A percentile compares a stretch with the other conserved stretches of the same genome.
phyloP scores from a whole-genome alignment of 2,329 filamentous ascomycete species.

The Aspergillus japonicus region DNA sequence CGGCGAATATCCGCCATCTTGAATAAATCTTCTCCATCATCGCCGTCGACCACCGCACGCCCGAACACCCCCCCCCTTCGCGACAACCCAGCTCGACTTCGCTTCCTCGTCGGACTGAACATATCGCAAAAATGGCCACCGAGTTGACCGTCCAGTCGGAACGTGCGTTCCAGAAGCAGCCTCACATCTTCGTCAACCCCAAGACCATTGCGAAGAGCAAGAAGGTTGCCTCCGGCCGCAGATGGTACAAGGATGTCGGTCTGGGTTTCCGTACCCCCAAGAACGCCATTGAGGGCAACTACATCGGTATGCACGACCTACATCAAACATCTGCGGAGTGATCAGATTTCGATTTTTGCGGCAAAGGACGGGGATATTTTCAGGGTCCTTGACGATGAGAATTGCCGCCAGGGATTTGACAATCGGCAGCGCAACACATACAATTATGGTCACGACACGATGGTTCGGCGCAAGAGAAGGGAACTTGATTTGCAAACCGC shows the following conservation, averaged over 20 bases:
- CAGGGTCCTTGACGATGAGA: slow-evolving; percentile 20
- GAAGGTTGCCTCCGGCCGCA: slow-evolving; percentile 84
- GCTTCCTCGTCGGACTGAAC: slow-evolving; percentile 48
- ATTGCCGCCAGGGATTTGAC: background rate
- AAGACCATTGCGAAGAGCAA: slow-evolving; percentile 83
- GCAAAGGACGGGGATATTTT: slow-evolving; percentile 7
- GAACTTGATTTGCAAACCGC: background rate
- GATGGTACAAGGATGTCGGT: slow-evolving; percentile 99
- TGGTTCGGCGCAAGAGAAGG: background rate
- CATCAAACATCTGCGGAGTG: slow-evolving; percentile 19
- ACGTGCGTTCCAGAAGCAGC: slow-evolving; percentile 99
- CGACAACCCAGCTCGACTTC: slow-evolving; percentile 37
- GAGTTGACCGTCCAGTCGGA: slow-evolving; percentile 99
- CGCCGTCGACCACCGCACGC: slow-evolving; percentile 39
- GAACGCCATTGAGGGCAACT: slow-evolving; percentile 96
- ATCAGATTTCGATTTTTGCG: slow-evolving; percentile 19
- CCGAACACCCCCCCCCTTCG: slow-evolving; percentile 35
- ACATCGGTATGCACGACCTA: slow-evolving; percentile 80
- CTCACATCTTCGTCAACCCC: slow-evolving; percentile 99
- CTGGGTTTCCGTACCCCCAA: slow-evolving; percentile 98
- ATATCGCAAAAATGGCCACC: slow-evolving; percentile 79
- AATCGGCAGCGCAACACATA: background rate
- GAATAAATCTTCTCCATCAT: slow-evolving; percentile 43
- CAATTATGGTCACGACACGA: background rate
- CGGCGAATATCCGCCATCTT: slow-evolving; percentile 36